Evolutionary conservation across 164 flowering plant genomes (phyloP).

Genomic region (Kingdonia uniflora): DNA sequence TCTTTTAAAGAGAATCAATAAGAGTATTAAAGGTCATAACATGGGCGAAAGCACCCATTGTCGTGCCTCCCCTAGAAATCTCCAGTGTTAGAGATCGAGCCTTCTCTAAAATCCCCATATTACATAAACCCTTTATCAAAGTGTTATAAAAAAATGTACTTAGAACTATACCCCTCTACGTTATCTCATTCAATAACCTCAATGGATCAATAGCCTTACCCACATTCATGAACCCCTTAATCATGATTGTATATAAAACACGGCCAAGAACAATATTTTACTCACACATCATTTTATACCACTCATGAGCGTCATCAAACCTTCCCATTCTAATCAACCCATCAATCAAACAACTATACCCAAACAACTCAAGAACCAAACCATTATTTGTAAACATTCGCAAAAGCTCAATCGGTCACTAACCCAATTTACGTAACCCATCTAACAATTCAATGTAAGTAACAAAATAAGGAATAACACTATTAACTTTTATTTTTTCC

Average conservation of each 20-base stretch:
- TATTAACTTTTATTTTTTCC: constrained; percentile 30
- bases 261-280: constrained; percentile 45
- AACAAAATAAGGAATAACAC: constrained; percentile 34
- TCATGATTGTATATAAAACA: constrained; percentile 59
- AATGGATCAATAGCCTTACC: constrained; percentile 46
- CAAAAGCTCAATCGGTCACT: constrained; percentile 36
- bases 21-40: constrained; percentile 74
- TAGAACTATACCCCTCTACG: constrained; percentile 43
- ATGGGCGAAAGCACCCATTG: constrained; percentile 60
- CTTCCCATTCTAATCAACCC: constrained; percentile 55
- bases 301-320: constrained; percentile 39
- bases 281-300: constrained; percentile 31
- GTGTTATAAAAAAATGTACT: constrained; percentile 72
- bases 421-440: constrained; percentile 63
- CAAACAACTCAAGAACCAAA: constrained; percentile 30
- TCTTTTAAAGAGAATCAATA: constrained; percentile 69
- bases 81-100: constrained; percentile 60
- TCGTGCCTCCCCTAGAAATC: constrained; percentile 65
- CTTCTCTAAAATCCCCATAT: constrained; percentile 44
- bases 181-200: constrained; percentile 47
- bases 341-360: constrained; percentile 61
- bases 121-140: constrained; percentile 72
- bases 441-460: constrained; percentile 48
- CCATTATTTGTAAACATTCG: constrained; percentile 37
- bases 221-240: constrained; percentile 40